These are phyloP conservation scores for Boehmeria nivea DNA, from an alignment of 306 rosid genomes.

Conservation along the genomic window DNA sequence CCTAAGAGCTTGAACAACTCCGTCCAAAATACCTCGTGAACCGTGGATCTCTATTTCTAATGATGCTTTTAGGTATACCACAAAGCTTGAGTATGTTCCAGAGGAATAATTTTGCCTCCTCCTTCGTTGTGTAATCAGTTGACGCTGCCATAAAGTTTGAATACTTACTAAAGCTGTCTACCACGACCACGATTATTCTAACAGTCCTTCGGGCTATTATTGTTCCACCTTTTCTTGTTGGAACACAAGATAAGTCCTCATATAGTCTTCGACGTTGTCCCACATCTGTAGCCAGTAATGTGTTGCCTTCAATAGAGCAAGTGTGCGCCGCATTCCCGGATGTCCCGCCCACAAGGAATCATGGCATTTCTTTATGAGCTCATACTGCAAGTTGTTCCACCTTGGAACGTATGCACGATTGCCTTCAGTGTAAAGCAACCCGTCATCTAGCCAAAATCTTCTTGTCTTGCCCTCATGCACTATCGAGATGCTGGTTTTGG, in stretches of 20 bases:
- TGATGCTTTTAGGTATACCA: not conserved
- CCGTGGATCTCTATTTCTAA: not conserved
- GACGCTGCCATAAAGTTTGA: not conserved
- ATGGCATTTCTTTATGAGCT: not conserved
- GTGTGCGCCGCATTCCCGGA: not conserved
- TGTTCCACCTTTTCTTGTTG: not conserved
- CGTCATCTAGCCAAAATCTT: not conserved
- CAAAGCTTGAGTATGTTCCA: not conserved
- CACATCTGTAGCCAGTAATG: conserved; percentile 6
- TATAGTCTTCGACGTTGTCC: not conserved
- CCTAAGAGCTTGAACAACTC: not conserved
- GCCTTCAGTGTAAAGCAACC: not conserved
- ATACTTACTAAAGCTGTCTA: not conserved
- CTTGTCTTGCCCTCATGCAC: not conserved
- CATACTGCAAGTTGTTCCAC: not conserved
- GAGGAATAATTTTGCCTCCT: not conserved
- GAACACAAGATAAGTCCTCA: not conserved
- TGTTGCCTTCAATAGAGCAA: not conserved
- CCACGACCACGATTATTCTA: conserved; percentile 9
- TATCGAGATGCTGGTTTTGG: not conserved
- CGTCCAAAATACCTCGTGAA: not conserved
- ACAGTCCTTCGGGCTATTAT: not conserved
- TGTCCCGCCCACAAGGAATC: not conserved
- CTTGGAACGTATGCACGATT: not conserved
- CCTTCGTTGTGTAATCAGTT: not conserved